phyloP scores from a whole-genome alignment of 768 basidiomycete species.

The Collybiopsis confluens region DNA sequence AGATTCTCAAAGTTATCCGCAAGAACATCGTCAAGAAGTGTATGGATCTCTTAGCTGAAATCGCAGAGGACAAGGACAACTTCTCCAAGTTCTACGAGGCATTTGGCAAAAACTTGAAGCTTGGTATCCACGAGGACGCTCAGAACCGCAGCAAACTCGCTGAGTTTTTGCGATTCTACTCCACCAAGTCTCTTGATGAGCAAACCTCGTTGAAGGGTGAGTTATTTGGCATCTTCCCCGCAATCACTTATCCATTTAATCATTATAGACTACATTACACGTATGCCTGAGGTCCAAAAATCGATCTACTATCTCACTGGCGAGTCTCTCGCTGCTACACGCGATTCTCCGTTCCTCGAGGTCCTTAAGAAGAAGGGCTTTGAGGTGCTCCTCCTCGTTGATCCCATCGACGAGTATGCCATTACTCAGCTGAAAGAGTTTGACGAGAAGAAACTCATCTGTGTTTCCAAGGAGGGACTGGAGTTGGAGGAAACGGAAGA shows the following conservation, averaged over 20 bases:
- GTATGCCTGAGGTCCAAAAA: conserved; percentile 98
- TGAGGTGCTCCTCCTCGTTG: conserved; percentile 94
- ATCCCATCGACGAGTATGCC: conserved; percentile 99
- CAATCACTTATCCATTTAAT: not conserved
- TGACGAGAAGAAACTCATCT: conserved; percentile 94
- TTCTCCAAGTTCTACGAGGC: conserved; percentile 95
- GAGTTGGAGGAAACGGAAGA: conserved; percentile 99
- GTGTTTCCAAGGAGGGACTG: conserved; percentile 98
- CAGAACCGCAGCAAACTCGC: conserved; percentile 99
- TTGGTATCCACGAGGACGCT: conserved; percentile 98
- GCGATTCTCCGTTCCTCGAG: conserved; percentile 98
- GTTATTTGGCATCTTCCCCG: conserved; percentile 9
- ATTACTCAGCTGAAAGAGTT: conserved; percentile 99
- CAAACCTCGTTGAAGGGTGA: conserved; percentile 88
- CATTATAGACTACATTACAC: conserved; percentile 89
- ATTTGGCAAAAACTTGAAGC: conserved; percentile 99
- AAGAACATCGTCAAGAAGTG: conserved; percentile 99
- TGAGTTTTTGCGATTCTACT: conserved; percentile 97
- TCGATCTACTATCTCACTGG: conserved; percentile 99
- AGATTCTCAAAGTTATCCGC: conserved; percentile 99
- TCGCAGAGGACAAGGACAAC: conserved; percentile 99
- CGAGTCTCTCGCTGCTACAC: conserved; percentile 87
- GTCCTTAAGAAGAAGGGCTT: conserved; percentile 99
- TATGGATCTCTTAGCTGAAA: conserved; percentile 91
- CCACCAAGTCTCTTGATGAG: conserved; percentile 91